phyloP scores from a whole-genome alignment of 2,329 filamentous ascomycete species.

The Phyllosticta ampelicida region DNA sequence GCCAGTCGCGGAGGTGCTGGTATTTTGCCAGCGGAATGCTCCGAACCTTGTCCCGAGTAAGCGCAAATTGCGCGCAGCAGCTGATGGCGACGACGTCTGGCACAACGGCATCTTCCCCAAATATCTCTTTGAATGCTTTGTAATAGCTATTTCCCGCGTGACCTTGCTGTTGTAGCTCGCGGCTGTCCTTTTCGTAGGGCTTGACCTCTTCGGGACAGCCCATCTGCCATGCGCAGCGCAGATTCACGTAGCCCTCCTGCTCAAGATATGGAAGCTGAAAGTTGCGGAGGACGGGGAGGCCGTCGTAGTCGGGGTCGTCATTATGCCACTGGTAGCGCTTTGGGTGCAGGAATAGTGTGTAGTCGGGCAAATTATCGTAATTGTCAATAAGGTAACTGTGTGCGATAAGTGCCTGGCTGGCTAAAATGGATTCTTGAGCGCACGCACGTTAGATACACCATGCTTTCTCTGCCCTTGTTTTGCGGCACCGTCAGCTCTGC shows the following conservation, averaged over 20 bases:
- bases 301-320: conserved; percentile 42
- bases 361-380: conserved; percentile 30
- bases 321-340: conserved; percentile 40
- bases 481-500: conserved; percentile 32
- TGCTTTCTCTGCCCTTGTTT: conserved; percentile 40
- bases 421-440: not conserved
- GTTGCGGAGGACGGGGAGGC: conserved; percentile 37
- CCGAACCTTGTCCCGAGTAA: conserved; percentile 36
- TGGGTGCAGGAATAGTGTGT: conserved; percentile 32
- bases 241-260: conserved; percentile 42
- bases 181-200: conserved; percentile 31
- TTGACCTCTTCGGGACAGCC: conserved; percentile 43
- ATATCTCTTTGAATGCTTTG: conserved; percentile 39
- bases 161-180: conserved; percentile 29
- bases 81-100: conserved; percentile 39
- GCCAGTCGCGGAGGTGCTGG: conserved; percentile 38
- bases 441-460: conserved; percentile 39
- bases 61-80: conserved; percentile 47
- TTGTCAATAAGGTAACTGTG: conserved; percentile 31
- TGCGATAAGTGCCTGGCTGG: too few species aligned
- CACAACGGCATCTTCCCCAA: conserved; percentile 26
- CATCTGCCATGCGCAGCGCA: conserved; percentile 42
- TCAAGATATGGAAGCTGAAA: conserved; percentile 40
- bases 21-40: conserved; percentile 39
- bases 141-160: conserved; percentile 41